Conservation (phyloP, 2,329 filamentous ascomycete genomes). For the Colletotrichum filicis region DNA sequence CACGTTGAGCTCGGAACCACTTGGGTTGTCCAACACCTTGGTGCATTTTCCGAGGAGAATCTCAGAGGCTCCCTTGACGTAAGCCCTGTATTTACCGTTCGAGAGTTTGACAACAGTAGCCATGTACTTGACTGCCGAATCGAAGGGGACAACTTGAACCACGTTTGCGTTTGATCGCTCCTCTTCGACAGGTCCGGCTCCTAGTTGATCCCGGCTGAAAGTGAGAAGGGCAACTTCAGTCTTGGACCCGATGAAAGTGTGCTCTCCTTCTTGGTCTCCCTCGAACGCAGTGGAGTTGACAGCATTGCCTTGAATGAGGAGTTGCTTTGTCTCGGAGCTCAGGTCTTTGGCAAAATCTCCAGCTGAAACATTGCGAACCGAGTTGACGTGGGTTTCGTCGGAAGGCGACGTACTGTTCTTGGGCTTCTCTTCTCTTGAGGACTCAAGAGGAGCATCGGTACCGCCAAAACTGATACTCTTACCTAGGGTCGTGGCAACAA, state of each 20-base stretch:
- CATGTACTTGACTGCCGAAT: constrained; percentile 71
- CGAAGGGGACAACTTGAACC: constrained; percentile 53
- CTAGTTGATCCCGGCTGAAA: constrained; percentile 74
- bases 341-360: constrained; percentile 17
- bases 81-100: constrained; percentile 66
- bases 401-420: constrained; percentile 40
- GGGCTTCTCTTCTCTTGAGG: constrained; percentile 40
- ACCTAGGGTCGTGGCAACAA: constrained; percentile 78
- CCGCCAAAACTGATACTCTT: constrained; percentile 46
- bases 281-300: constrained; percentile 79
- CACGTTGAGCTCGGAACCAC: not conserved
- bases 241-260: constrained; percentile 77
- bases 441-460: constrained; percentile 41
- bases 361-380: constrained; percentile 16
- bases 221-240: constrained; percentile 80
- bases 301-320: constrained; percentile 71
- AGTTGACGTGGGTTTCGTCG: not conserved
- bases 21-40: constrained; percentile 43
- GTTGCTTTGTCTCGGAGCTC: constrained; percentile 41
- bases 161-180: constrained; percentile 70
- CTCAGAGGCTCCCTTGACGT: constrained; percentile 64
- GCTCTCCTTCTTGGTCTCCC: constrained; percentile 67
- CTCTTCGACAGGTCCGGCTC: constrained; percentile 69
- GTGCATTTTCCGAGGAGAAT: constrained; percentile 56
- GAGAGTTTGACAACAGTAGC: constrained; percentile 68